Evolutionary conservation across 495 filamentous ascomycete genomes (phyloP).

Genomic region (Tetracladium marchalianum): DNA sequence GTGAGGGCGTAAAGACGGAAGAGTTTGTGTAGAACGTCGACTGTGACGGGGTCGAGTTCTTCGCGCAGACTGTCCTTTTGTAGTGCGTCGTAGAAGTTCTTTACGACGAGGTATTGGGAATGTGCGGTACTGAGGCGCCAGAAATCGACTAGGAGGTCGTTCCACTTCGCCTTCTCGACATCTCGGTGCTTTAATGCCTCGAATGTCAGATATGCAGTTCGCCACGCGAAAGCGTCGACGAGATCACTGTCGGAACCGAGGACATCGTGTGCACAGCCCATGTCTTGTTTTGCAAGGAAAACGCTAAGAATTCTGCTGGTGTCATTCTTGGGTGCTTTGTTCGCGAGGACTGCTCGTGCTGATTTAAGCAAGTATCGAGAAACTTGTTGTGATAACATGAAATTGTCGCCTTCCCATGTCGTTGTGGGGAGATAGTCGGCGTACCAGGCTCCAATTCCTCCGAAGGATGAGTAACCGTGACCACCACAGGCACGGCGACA

Average conservation of each 20-base stretch:
- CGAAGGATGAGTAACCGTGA: slow-evolving; percentile 62
- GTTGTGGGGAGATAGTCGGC: slow-evolving; percentile 60
- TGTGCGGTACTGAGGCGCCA: slow-evolving; percentile 60
- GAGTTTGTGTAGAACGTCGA: slow-evolving; percentile 45
- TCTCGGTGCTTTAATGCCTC: slow-evolving; percentile 63
- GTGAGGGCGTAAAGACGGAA: slow-evolving; percentile 57
- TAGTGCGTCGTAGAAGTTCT: slow-evolving; percentile 63
- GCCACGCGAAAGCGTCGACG: slow-evolving; percentile 62
- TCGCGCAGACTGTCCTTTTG: slow-evolving; percentile 27
- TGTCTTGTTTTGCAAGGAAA: slow-evolving; percentile 50
- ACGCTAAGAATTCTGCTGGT: slow-evolving; percentile 38
- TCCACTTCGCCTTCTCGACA: slow-evolving; percentile 59
- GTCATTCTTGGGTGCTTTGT: slow-evolving; percentile 24
- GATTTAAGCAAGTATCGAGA: slow-evolving; percentile 46
- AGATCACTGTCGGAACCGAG: slow-evolving; percentile 52
- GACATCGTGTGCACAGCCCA: slow-evolving; percentile 59
- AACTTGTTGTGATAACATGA: slow-evolving; percentile 73
- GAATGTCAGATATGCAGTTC: slow-evolving; percentile 57
- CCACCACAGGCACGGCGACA: slow-evolving; percentile 65
- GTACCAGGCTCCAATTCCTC: slow-evolving; percentile 58
- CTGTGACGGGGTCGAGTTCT: slow-evolving; percentile 43
- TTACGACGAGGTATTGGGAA: slow-evolving; percentile 59
- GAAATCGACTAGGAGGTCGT: slow-evolving; percentile 62
- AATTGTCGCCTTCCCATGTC: slow-evolving; percentile 65
- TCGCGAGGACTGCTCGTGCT: slow-evolving; percentile 50